A percentile compares a stretch with the other conserved stretches of the same genome.
These are phyloP conservation scores for Talaromyces sp. DNA, from an alignment of 2,329 filamentous ascomycete species.

Conservation along the genomic window DNA sequence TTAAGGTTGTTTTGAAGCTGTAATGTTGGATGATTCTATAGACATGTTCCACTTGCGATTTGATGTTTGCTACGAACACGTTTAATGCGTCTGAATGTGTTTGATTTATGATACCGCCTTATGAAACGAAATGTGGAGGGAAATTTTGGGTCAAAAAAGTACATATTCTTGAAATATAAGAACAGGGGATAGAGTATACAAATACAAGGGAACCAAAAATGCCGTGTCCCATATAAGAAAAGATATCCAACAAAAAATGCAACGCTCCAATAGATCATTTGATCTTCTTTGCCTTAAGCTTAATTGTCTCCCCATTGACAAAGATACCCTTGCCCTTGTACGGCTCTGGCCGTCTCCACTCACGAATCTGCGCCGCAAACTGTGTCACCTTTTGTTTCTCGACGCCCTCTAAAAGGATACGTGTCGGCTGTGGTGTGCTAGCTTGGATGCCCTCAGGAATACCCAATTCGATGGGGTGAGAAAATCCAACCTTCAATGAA, in stretches of 20 bases:
- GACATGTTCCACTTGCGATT: not conserved
- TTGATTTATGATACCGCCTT: conserved; percentile 39
- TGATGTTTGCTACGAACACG: conserved; percentile 20
- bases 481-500: conserved; percentile 92
- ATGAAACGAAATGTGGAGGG: conserved; percentile 19
- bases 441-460: conserved; percentile 83
- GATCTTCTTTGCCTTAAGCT: conserved; percentile 96
- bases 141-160: conserved; percentile 29
- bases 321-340: conserved; percentile 99
- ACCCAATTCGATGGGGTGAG: conserved; percentile 88
- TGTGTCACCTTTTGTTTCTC: conserved; percentile 86
- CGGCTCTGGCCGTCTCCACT: conserved; percentile 89
- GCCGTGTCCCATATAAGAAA: conserved; percentile 30
- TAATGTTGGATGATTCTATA: conserved; percentile 32
- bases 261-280: conserved; percentile 60
- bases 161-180: conserved; percentile 22
- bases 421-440: conserved; percentile 85
- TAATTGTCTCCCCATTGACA: conserved; percentile 96
- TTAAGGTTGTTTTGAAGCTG: conserved; percentile 72
- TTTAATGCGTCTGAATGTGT: conserved; percentile 36
- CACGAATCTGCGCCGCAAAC: conserved; percentile 85
- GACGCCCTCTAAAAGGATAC: conserved; percentile 84
- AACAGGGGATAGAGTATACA: conserved; percentile 20
- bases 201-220: conserved; percentile 29
- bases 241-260: conserved; percentile 13